Evolutionary conservation across 1,284 basidiomycete species (phyloP), one percentile per base, ranked within the genome.

Genomic region (Moesziomyces antarcticus): DNA sequence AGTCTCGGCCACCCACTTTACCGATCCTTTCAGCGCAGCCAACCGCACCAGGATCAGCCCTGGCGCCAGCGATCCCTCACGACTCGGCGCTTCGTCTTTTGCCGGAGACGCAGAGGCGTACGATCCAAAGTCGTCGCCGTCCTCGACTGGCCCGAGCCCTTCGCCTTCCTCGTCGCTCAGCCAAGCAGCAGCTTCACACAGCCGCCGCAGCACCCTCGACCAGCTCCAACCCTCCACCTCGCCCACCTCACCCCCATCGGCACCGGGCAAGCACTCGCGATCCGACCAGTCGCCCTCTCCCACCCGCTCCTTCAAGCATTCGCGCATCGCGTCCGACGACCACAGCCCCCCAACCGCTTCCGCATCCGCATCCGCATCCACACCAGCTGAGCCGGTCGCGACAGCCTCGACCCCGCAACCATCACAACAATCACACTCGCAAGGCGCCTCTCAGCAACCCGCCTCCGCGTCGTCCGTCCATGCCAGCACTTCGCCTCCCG

Each of bases 81-180:
- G 52, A 35, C 51, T 58, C 18, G 45, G 45, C 21, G 30, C 56
- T 5, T 56, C 53, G 16, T 61, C 55, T 25, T 73, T 59, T 14
- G 53, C 43, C 24, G 56, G 60, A 25, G 56, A 73, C 64, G 57
- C 63, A 64, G 70, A 67, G 56, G 53, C 70, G 14, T 56, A 45
- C 48, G 70, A 67, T 48, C 70, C 70, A n/a, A 73, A 67, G 33
- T 73, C 64, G 18, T 72, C 69, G 22, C 64, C 70, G 25, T 67
- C 64, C 20, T 21, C 56, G 3, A 47, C 40, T 24, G 60, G 47
- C 21, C 70, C 53, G 27, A 67, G 64, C 40, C 70, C 64, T 30
- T 53, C 70, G 10, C 35, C 64, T 33, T 59, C 70, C 6, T 73
- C 70, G 18, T 52, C 60, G 53, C 53, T 63, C 14, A 73, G 70